Percentiles rank a stretch among this genome's conserved stretches.
Conservation (phyloP, 352 stramenopile genomes). For the Plasmopara muralis region DNA sequence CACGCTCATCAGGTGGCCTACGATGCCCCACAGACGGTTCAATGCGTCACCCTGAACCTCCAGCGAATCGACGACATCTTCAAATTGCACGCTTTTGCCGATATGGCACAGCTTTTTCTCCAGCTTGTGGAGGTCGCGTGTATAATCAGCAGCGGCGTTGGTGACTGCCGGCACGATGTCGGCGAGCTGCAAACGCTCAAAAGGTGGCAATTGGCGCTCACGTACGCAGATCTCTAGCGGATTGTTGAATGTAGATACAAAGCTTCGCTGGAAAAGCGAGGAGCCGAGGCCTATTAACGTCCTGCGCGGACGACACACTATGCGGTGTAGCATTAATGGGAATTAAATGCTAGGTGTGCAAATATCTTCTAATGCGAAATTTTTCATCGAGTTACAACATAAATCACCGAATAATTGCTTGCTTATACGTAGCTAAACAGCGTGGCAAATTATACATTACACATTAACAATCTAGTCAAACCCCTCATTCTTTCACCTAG, state of each 20-base stretch:
- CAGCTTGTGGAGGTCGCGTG: conserved; percentile 39
- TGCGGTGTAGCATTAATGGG: conserved; percentile 22
- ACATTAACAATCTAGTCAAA: not conserved
- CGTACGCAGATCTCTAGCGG: conserved; percentile 51
- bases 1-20: conserved; percentile 95
- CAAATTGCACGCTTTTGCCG: conserved; percentile 51
- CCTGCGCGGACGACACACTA: conserved; percentile 14
- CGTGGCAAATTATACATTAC: too few relatives aligned
- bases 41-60: conserved; percentile 90
- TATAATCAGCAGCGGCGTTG: conserved; percentile 41
- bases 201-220: conserved; percentile 57
- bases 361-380: too few relatives aligned
- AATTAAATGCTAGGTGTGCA: not conserved
- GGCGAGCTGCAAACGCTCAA: conserved; percentile 50
- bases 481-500: not conserved
- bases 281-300: conserved; percentile 2
- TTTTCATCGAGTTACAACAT: not conserved
- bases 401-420: conserved; percentile 1
- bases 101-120: conserved; percentile 29
- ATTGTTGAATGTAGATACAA: conserved; percentile 26
- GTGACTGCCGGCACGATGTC: conserved; percentile 61
- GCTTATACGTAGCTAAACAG: not conserved
- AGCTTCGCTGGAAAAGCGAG: conserved; percentile 17
- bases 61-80: conserved; percentile 86
- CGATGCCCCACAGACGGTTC: conserved; percentile 91